Base-by-base conservation (phyloP, 2,329 filamentous ascomycete genomes). In the Metarhizium album region DNA sequence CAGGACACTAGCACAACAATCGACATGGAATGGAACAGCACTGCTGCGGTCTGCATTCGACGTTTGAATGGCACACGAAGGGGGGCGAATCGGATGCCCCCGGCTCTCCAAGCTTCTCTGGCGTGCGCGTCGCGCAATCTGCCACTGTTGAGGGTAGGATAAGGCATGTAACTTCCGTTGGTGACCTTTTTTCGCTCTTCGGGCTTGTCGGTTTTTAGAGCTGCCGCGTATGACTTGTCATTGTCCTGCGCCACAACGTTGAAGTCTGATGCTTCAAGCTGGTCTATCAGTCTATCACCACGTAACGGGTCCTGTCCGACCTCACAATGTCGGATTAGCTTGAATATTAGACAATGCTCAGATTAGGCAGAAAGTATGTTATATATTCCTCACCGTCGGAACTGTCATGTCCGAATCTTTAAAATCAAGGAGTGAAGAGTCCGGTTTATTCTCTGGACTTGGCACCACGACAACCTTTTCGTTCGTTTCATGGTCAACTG, bases 1-100 rank as follows among this genome's bases (percentile, higher is more conserved):
- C 84, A 67, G 4, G 87, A 86, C 4, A 95, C 76, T 58, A 80
- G 76, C 23, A 80, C 69, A n/a, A 80, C 78, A 54, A 90, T 85
- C 50, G 78, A 81, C 57, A 87, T 75, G 54, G 81, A 87, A 67
- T 90, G 86, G 58, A 82, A 76, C 8, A 90, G 72, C 13, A 90
- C 86, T 3, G 91, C 79, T 37, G 90, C 78, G 3, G 90, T 93
- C 67, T 91, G 86, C 45, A 88, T 67, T 24, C 87, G 80, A 42
- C 87, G 79, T 59, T 78, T 77, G 46, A 88, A 71, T 2, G 87
- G 86, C 22, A 90, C 76, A 52, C 83, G 83, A 55, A 88, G 72
- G 16, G 91, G 91, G 6, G 90, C 93, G 75, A 89, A 96, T 55
- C 86, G 82, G 59, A 96, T 87, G 38, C 84, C 72, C 46, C 69